Conservation (phyloP, 2,329 filamentous ascomycete species). For the Cryphonectria radicalis region DNA sequence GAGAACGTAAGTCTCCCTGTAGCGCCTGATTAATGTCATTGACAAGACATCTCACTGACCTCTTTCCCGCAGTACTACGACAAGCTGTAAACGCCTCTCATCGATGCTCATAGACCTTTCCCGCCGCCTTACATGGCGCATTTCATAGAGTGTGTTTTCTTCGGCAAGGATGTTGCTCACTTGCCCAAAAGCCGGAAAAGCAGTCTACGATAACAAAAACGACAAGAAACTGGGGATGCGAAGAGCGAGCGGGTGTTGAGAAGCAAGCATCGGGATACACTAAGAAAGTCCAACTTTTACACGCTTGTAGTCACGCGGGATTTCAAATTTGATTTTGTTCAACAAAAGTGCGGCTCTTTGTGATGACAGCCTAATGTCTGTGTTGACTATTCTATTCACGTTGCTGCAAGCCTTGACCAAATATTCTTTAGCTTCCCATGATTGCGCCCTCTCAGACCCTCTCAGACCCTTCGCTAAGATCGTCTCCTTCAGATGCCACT, state of each 20-base stretch:
- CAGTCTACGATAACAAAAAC: conserved; percentile 26
- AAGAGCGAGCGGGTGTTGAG: conserved; percentile 18
- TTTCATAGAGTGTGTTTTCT: conserved; percentile 45
- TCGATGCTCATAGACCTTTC: conserved; percentile 51
- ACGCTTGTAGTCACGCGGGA: conserved; percentile 50
- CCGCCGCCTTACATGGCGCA: conserved; percentile 44
- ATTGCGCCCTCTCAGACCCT: not conserved
- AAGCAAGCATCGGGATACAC: conserved; percentile 42
- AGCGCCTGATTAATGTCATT: not conserved
- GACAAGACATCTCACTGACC: conserved; percentile 42
- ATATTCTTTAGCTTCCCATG: not conserved
- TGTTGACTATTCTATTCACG: not conserved
- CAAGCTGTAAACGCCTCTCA: conserved; percentile 79
- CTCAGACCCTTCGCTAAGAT: not conserved
- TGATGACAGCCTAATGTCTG: not conserved
- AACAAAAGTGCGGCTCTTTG: conserved; percentile 13
- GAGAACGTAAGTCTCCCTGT: conserved; percentile 78
- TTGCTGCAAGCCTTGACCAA: not conserved
- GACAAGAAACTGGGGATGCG: conserved; percentile 16
- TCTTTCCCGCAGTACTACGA: conserved; percentile 80
- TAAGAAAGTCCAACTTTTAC: conserved; percentile 39
- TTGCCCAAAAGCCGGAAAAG: conserved; percentile 33
- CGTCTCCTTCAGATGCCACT: not conserved
- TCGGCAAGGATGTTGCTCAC: conserved; percentile 29
- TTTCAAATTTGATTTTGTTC: conserved; percentile 31